These are phyloP conservation scores for Acephala macrosclerotiorum DNA, from an alignment of 2,329 filamentous ascomycete genomes.

Conservation along the genomic window DNA sequence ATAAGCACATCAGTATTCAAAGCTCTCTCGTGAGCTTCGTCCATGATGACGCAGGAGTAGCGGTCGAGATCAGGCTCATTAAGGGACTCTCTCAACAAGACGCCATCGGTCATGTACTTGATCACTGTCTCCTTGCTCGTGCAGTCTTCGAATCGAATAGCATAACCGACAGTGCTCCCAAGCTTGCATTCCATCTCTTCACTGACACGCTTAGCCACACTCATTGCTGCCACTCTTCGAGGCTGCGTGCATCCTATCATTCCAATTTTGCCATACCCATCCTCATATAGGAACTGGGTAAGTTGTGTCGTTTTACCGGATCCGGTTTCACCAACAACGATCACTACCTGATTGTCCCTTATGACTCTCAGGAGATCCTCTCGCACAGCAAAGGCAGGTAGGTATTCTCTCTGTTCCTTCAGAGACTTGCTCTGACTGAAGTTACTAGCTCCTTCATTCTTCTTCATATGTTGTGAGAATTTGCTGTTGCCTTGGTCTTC, in stretches of 20 bases:
- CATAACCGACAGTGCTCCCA: constrained; percentile 89
- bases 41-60: constrained; percentile 99
- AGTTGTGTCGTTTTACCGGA: constrained; percentile 98
- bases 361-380: constrained; percentile 93
- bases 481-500: constrained; percentile 75
- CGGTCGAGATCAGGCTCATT: constrained; percentile 92
- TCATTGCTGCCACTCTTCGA: constrained; percentile 97
- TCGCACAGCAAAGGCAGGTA: constrained; percentile 94
- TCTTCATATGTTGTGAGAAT: constrained; percentile 91
- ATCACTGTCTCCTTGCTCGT: constrained; percentile 95
- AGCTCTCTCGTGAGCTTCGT: constrained; percentile 96
- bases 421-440: constrained; percentile 94
- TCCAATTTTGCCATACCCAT: constrained; percentile 86
- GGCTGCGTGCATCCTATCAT: constrained; percentile 98
- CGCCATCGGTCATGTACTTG: constrained; percentile 99
- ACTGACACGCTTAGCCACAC: constrained; percentile 95
- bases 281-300: constrained; percentile 94
- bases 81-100: constrained; percentile 89
- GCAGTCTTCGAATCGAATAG: constrained; percentile 98
- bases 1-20: constrained; percentile 97
- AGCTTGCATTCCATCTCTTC: constrained; percentile 98
- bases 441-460: constrained; percentile 82
- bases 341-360: constrained; percentile 94
- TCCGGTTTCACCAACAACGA: constrained; percentile 96
- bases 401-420: constrained; percentile 87